A percentile compares a stretch with the other conserved stretches of the same genome.
These are phyloP conservation scores for Trametes punicea DNA, from an alignment of 768 basidiomycete genomes.

Conservation along the genomic window DNA sequence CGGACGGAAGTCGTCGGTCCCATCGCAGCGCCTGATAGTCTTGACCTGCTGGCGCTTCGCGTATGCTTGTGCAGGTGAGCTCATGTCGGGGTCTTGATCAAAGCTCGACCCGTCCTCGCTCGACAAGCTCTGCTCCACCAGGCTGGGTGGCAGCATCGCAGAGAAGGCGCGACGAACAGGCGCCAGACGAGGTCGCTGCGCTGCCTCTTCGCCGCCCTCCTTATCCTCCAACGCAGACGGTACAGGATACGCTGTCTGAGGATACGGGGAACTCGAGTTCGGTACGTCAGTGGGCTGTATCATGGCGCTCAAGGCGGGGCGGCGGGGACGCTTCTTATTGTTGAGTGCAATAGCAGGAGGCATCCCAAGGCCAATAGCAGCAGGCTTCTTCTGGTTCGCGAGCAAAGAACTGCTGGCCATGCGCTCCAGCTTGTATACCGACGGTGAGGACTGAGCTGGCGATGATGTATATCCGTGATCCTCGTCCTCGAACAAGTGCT, in stretches of 20 bases:
- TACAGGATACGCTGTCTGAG: conserved; percentile 32
- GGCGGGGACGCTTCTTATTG: conserved; percentile 56
- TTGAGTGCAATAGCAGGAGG: conserved; percentile 41
- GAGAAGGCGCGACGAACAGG: conserved; percentile 73
- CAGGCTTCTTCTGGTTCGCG: conserved; percentile 47
- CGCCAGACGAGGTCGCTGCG: conserved; percentile 33
- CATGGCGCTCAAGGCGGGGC: conserved; percentile 66
- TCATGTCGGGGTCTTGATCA: conserved; percentile 52
- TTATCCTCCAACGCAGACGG: conserved; percentile 1
- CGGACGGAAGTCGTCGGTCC: conserved; percentile 77
- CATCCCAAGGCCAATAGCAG: conserved; percentile 50
- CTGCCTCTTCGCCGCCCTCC: conserved; percentile 9
- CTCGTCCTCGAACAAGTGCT: conserved; percentile 21
- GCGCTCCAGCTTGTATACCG: conserved; percentile 45
- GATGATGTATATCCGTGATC: conserved; percentile 41
- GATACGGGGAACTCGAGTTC: conserved; percentile 7
- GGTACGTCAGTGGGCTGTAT: conserved; percentile 43
- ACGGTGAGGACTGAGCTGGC: conserved; percentile 51
- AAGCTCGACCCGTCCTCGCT: conserved; percentile 44
- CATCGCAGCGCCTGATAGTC: conserved; percentile 76
- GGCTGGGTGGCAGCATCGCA: conserved; percentile 52
- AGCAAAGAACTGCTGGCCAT: conserved; percentile 34
- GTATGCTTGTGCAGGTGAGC: conserved; percentile 80
- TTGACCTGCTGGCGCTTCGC: conserved; percentile 72
- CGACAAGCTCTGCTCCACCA: conserved; percentile 41